These are phyloP conservation scores for Microthyrium microscopicum DNA, from an alignment of 2,329 filamentous ascomycete genomes.

Conservation along the genomic window DNA sequence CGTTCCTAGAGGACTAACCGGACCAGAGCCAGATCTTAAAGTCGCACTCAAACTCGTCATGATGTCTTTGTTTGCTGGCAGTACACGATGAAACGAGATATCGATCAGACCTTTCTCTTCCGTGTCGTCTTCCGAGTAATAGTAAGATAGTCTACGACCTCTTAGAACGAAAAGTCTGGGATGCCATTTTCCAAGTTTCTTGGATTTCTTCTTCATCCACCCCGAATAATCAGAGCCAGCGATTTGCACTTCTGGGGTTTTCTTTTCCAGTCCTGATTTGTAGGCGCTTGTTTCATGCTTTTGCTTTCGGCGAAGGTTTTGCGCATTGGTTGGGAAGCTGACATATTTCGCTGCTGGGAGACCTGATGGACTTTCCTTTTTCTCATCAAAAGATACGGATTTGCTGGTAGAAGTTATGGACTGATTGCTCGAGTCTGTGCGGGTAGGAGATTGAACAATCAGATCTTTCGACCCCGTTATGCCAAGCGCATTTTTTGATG, in stretches of 20 bases:
- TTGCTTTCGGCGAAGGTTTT: slow-evolving; percentile 45
- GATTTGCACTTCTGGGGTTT: slow-evolving; percentile 69
- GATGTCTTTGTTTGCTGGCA: slow-evolving; percentile 81
- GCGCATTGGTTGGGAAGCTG: slow-evolving; percentile 12
- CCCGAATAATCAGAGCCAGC: slow-evolving; percentile 79
- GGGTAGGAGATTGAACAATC: slow-evolving; percentile 50
- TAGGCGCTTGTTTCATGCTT: slow-evolving; percentile 97
- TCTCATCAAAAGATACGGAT: no score
- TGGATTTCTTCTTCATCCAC: slow-evolving; percentile 99
- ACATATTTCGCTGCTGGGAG: slow-evolving; percentile 13
- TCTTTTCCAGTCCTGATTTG: slow-evolving; percentile 67
- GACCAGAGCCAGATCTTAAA: slow-evolving; percentile 67
- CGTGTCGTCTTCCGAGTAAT: slow-evolving; percentile 82
- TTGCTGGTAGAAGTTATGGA: slow-evolving; percentile 40
- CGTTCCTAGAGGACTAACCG: slow-evolving; percentile 35
- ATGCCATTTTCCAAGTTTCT: slow-evolving; percentile 96
- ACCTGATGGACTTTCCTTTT: slow-evolving; percentile 26
- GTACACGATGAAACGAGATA: slow-evolving; percentile 92
- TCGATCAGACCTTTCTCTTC: slow-evolving; percentile 94
- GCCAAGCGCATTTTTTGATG: no score
- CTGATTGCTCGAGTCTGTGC: slow-evolving; percentile 58
- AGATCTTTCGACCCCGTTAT: no score
- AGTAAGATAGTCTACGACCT: slow-evolving; percentile 82
- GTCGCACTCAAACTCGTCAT: slow-evolving; percentile 84
- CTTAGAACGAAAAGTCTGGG: slow-evolving; percentile 88